Evolutionary conservation across 2,329 filamentous ascomycete genomes (phyloP), one percentile per base, ranked within the genome.

Genomic region (Diaporthe velutina): DNA sequence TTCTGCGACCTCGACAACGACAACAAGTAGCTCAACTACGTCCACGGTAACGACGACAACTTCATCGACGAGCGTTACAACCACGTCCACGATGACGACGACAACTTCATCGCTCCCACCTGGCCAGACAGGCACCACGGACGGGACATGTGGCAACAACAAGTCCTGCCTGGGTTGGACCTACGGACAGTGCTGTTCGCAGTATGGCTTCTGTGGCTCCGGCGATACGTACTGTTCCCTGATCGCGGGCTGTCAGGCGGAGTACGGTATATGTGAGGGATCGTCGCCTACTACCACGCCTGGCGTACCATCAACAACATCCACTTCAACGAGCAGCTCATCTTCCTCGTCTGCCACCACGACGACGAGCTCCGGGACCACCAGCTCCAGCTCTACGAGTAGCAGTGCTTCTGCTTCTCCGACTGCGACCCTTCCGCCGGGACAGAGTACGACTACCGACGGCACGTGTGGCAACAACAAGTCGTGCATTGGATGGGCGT

Each of bases 171-270:
- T 74, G 28, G 73, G 67, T 2, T 74, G 66, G 73, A 10, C 35
- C 4, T 42, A 17, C n/a, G 73, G 73, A n/a, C 73, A 73, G 30
- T 75, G 73, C 50, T 75, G 73, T 10, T 75, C 73, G 4, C 73
- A 71, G 8, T 75, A 25, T 2, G 68, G 68, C 30, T 75, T 52
- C 35, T 75, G 73, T 33, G 73, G 73, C 25, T 67, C 57, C 0
- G 38, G 35, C 9, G 68, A 72, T 22, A 33, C 42, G 7, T 74
- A 72, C 25, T 74, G 73, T 28, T 68, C 60, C 15, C 12, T 19
- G 8, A 28, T 57, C 3, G 42, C 64, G 19, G 71, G 71, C 10
- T 73, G 71, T 12, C 71, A 73, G 71, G 13, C 38, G 1, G 15
- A 42, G 0, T 70, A 70, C n/a, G 71, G 71, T 2, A 1, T 57